Percentiles rank a stretch among this genome's conserved stretches.
phyloP scores from a whole-genome alignment of 2,329 filamentous ascomycete species.

The Fusarium drepaniforme region DNA sequence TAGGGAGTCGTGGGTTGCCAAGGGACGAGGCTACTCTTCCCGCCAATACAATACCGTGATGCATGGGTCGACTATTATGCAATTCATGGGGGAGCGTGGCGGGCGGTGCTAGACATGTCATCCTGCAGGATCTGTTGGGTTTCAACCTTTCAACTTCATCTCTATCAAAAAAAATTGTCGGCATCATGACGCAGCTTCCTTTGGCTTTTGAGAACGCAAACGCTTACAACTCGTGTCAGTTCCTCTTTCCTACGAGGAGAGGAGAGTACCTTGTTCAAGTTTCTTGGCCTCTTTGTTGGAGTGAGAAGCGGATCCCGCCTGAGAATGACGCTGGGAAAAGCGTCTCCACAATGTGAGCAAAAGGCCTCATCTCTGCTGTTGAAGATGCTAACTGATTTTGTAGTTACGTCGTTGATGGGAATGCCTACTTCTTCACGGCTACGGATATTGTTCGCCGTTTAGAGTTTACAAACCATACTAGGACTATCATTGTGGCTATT shows the following conservation, averaged over 20 bases:
- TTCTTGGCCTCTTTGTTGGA: conserved; percentile 46
- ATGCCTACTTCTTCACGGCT: conserved; percentile 50
- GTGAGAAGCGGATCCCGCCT: conserved; percentile 28
- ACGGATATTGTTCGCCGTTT: conserved; percentile 45
- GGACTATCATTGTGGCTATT: conserved; percentile 48
- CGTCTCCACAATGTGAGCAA: conserved; percentile 44
- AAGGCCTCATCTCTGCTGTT: conserved; percentile 11
- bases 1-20: conserved; percentile 1
- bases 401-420: conserved; percentile 52
- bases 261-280: conserved; percentile 46
- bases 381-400: rapidly evolving
- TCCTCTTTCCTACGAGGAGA: conserved; percentile 24
- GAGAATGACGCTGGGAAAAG: conserved; percentile 21
- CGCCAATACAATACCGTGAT: not conserved
- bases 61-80: not conserved
- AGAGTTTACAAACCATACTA: conserved; percentile 38
- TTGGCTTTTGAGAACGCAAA: not conserved
- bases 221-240: conserved; percentile 37
- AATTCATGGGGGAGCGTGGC: not conserved
- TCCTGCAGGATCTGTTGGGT: not conserved
- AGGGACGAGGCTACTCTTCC: not conserved
- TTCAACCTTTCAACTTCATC: not conserved
- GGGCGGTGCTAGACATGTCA: not conserved
- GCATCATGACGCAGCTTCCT: conserved; percentile 19
- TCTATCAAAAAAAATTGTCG: not conserved